Base-by-base conservation (phyloP, 768 basidiomycete genomes). In the Galerina sulciceps region DNA sequence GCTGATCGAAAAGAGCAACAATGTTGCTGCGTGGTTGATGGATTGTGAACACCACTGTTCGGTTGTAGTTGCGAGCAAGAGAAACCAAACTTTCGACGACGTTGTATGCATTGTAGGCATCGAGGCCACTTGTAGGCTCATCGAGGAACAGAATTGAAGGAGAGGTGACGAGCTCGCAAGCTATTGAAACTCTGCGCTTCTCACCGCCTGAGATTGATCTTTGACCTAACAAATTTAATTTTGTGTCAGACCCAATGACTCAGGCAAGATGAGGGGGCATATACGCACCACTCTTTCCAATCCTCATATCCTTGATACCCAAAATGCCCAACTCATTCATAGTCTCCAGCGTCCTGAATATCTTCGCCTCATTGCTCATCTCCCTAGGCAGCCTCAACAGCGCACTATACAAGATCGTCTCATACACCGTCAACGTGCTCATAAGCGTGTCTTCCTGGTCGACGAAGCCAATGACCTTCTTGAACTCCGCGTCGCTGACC, bases 361-460 rank as follows among this genome's bases (percentile, higher is more conserved):
- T 89, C 83, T 99, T 99, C n/a, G 95, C 95, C 73, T 90, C 91
- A 50, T 88, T 79, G 61, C 92, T 93, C 96, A 99, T 99, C 64
- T 97, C 95, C 65, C 95, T 77, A 13, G 97, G 97, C 23, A 99
- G 73, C 63, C 97, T 76, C 67, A 99, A 72, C 46, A 99, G 70
- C 11, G 97, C 97, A 51, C 93, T 95, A 69, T 97, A 97, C 53
- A 99, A 72, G 15, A 99, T 90, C 0, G 96, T 98, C 80, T 99
- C 97, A 72, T 98, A 99, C 18, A 99, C 97, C 3, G 96, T 99
- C 75, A 99, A 77, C 8, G 96, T 99, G 68, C 90, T 86, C 91
- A 99, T 96, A 62, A 99, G 75, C 10, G 94, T 97, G 72, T 99
- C 97, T 73, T 99, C 97, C 74, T 99, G 97, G 70, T 99, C 96